Conservation (phyloP, 2,329 filamentous ascomycete species). For the Pestalotiopsis sp. region DNA sequence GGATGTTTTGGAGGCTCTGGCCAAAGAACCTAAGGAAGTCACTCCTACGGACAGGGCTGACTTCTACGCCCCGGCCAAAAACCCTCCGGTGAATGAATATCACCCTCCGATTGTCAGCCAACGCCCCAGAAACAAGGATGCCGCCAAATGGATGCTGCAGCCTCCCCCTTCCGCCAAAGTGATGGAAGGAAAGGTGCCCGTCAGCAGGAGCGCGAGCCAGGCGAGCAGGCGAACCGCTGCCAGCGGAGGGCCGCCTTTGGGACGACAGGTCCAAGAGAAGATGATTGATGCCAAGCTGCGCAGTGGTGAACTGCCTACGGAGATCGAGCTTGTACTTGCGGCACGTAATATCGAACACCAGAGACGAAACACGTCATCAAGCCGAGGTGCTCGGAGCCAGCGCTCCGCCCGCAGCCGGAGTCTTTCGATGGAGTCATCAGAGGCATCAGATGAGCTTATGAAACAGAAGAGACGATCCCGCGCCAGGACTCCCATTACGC, state of each 20-base stretch:
- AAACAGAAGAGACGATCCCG: conserved; percentile 19
- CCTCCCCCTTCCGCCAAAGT: conserved; percentile 86
- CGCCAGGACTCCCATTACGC: conserved; percentile 11
- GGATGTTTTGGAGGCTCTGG: conserved; percentile 45
- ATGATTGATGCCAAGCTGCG: conserved; percentile 46
- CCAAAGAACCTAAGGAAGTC: conserved; percentile 52
- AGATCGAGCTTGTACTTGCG: conserved; percentile 23
- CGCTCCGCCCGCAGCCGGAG: conserved; percentile 15
- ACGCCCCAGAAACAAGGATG: conserved; percentile 66
- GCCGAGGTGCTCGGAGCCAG: conserved; percentile 10
- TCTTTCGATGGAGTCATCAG: conserved; percentile 19
- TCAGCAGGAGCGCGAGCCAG: conserved; percentile 59
- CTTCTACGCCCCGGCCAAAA: conserved; percentile 60
- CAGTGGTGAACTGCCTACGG: conserved; percentile 37
- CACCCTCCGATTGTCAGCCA: conserved; percentile 83
- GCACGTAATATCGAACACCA: conserved; percentile 13
- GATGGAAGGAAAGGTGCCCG: conserved; percentile 83
- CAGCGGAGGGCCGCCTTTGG: conserved; percentile 42
- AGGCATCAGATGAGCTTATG: conserved; percentile 20
- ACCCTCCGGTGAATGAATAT: conserved; percentile 81
- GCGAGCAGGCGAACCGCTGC: conserved; percentile 45
- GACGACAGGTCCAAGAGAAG: conserved; percentile 46
- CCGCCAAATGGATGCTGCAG: conserved; percentile 88
- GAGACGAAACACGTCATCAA: conserved; percentile 19
- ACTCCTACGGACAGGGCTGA: conserved; percentile 52